Evolutionary conservation across 352 stramenopile genomes (phyloP).

Genomic region (Pythium sukuiense): DNA sequence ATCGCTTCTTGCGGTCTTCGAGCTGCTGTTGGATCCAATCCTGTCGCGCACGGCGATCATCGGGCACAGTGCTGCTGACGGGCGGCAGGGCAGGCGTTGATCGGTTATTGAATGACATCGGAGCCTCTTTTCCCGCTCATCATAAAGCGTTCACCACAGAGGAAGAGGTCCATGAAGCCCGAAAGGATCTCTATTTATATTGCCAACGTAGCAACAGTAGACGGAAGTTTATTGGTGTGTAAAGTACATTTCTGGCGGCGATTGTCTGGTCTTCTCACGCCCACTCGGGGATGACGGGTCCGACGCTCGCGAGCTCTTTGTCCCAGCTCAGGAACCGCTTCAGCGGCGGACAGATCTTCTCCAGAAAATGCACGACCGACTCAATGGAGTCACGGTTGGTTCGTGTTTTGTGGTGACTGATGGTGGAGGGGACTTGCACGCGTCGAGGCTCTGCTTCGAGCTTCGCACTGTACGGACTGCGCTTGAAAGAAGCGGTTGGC

Average conservation of each 20-base stretch:
- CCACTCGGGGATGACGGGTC: not conserved
- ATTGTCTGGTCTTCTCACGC: no score
- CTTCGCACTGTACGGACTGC: not conserved
- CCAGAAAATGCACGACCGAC: not conserved
- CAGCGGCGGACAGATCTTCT: slow-evolving; percentile 8
- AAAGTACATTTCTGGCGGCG: no score
- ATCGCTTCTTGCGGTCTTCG: slow-evolving; percentile 40
- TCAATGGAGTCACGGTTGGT: not conserved
- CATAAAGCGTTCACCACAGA: no score
- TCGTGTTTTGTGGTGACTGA: no score
- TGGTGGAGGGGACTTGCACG: not conserved
- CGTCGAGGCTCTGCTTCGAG: not conserved
- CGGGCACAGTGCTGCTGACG: not conserved
- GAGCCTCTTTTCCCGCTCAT: not conserved
- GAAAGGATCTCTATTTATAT: not conserved
- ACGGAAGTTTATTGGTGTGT: no score
- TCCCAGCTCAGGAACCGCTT: slow-evolving; percentile 12
- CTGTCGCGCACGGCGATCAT: slow-evolving; percentile 32
- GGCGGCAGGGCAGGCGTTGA: slow-evolving; percentile 1
- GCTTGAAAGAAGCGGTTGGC: no score
- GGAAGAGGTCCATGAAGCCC: no score
- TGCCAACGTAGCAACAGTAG: no score
- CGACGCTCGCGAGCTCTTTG: slow-evolving; percentile 4
- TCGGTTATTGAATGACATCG: slow-evolving; percentile 11
- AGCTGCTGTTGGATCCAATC: slow-evolving; percentile 53